These are phyloP conservation scores for Gracilaria caudata DNA, from an alignment of 23 red algal species.

Conservation along the genomic window DNA sequence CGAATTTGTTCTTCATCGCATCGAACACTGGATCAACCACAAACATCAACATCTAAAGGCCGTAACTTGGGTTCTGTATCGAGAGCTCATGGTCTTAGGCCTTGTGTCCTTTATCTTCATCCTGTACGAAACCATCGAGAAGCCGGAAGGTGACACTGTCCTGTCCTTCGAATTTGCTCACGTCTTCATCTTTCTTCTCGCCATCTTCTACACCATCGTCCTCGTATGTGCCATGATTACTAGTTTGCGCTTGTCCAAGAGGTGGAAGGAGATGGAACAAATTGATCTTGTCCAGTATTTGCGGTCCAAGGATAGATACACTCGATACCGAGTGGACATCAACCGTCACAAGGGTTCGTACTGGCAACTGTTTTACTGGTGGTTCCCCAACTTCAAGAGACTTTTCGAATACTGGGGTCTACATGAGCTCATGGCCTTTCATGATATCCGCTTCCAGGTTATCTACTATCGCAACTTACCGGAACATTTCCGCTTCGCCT, in stretches of 20 bases:
- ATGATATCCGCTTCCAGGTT: slow-evolving; percentile 88
- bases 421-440: slow-evolving; percentile 83
- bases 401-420: slow-evolving; percentile 60
- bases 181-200: slow-evolving; percentile 86
- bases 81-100: slow-evolving; percentile 87
- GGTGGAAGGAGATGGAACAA: slow-evolving; percentile 73
- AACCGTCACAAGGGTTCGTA: slow-evolving; percentile 39
- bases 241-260: slow-evolving; percentile 47
- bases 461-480: slow-evolving; percentile 83
- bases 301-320: slow-evolving; percentile 75
- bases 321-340: slow-evolving; percentile 17
- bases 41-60: slow-evolving; percentile 64
- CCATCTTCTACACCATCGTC: slow-evolving; percentile 76
- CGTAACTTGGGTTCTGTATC: slow-evolving; percentile 59
- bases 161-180: slow-evolving; percentile 84
- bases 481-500: slow-evolving; percentile 78
- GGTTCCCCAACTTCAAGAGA: slow-evolving; percentile 50
- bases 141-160: slow-evolving; percentile 44
- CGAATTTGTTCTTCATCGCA: slow-evolving; percentile 37
- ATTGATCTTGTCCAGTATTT: slow-evolving; percentile 73
- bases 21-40: slow-evolving; percentile 70
- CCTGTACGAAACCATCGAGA: slow-evolving; percentile 51
- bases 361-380: slow-evolving; percentile 74
- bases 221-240: slow-evolving; percentile 47
- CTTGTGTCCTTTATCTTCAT: slow-evolving; percentile 69